These are phyloP conservation scores for Solanum microdontum DNA, from an alignment of 257 asterid species.

Conservation along the genomic window DNA sequence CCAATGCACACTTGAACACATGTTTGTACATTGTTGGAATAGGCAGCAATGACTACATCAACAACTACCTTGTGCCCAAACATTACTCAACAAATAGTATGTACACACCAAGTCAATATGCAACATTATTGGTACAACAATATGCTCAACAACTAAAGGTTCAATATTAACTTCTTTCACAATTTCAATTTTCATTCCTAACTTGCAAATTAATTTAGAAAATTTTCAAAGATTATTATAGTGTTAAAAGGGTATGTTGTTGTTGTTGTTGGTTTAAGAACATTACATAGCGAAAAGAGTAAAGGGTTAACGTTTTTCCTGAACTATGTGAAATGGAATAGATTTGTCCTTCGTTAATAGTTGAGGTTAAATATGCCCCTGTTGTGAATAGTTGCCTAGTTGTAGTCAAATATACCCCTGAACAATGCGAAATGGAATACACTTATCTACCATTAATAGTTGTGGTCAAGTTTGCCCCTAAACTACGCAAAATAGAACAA, in stretches of 20 bases:
- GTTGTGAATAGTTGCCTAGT: too few species aligned
- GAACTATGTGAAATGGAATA: not conserved
- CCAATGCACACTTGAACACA: conserved; percentile 2
- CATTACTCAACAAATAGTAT: conserved; percentile 2
- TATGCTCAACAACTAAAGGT: conserved; percentile 9
- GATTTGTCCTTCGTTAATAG: rapidly evolving
- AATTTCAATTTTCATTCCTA: not conserved
- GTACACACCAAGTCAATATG: conserved; percentile 25
- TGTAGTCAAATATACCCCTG: not conserved
- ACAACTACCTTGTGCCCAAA: conserved; percentile 24
- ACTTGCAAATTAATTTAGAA: not conserved
- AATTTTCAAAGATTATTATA: not conserved
- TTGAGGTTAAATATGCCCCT: too few species aligned
- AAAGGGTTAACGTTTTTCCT: rapidly evolving
- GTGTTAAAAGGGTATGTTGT: not conserved
- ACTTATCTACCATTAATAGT: not conserved
- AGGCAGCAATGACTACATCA: conserved; percentile 53
- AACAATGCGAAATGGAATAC: not conserved
- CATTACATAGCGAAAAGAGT: not conserved
- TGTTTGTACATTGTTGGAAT: conserved; percentile 41
- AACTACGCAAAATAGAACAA: not conserved
- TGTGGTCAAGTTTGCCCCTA: not conserved
- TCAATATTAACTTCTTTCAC: not conserved
- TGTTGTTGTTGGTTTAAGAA: not conserved
- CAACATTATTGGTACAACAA: conserved; percentile 15